Evolutionary conservation across 208 protist species (phyloP).

Genomic region (Leishmania guyanensis): DNA sequence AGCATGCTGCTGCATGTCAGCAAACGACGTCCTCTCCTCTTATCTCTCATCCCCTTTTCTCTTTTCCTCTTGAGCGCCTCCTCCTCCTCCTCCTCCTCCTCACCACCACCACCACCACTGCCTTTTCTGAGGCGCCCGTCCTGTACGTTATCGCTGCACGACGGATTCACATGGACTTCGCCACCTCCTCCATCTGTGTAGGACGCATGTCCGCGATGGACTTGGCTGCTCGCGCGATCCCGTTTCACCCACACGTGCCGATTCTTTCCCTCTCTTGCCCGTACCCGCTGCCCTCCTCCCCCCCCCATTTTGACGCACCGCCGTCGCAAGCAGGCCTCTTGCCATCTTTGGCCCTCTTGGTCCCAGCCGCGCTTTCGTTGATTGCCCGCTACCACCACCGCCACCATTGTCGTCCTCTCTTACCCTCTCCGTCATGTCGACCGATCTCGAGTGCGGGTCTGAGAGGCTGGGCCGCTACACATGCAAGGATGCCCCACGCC

Average conservation of each 20-base stretch:
- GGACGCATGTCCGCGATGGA: neutral
- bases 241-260: neutral
- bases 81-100: neutral
- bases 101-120: neutral
- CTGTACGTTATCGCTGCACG: neutral
- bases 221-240: neutral
- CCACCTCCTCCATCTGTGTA: neutral
- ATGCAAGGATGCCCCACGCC: slow-evolving; percentile 17
- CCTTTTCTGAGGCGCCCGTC: neutral
- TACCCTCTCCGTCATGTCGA: neutral
- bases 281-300: neutral
- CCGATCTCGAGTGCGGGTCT: slow-evolving; percentile 18
- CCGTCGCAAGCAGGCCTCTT: neutral
- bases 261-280: neutral
- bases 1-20: neutral
- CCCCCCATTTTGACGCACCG: neutral
- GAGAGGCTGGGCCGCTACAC: slow-evolving; percentile 17
- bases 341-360: neutral
- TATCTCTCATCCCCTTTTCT: neutral
- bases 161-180: neutral
- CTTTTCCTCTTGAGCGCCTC: neutral
- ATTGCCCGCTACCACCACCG: neutral
- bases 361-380: neutral
- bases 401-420: neutral
- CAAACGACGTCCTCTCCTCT: neutral